Conservation (phyloP, 2,329 filamentous ascomycete genomes). For the Fusarium sp. region DNA sequence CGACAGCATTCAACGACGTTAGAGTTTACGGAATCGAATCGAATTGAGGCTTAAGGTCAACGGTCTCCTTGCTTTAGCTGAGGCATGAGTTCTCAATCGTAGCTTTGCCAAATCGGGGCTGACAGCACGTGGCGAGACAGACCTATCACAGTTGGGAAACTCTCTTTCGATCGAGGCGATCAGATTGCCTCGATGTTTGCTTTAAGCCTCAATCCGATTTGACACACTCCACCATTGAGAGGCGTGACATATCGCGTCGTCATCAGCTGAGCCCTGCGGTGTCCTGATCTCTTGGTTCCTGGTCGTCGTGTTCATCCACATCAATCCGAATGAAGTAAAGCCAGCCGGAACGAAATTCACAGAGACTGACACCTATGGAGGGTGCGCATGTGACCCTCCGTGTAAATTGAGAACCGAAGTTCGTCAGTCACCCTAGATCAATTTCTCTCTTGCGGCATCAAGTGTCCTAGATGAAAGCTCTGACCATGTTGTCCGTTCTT, state of each 20-base stretch:
- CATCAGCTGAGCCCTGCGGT: too few relatives aligned
- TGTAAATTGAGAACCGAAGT: neutral
- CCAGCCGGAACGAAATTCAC: too few relatives aligned
- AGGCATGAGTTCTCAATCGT: too few relatives aligned
- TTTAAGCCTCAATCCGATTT: neutral
- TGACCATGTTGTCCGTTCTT: too few relatives aligned
- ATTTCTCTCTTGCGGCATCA: neutral
- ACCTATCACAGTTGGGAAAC: neutral
- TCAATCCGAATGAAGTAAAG: neutral
- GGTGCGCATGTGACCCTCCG: too few relatives aligned
- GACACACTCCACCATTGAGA: fast-evolving
- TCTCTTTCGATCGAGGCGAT: fast-evolving
- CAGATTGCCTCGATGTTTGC: fast-evolving
- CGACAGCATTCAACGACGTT: neutral
- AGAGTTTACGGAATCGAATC: neutral
- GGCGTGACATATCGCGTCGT: too few relatives aligned
- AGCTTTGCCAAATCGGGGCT: neutral
- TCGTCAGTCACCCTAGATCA: neutral
- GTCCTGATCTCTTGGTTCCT: too few relatives aligned
- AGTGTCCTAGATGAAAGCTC: too few relatives aligned
- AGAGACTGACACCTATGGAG: too few relatives aligned
- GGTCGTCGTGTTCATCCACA: too few relatives aligned
- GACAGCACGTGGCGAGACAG: neutral
- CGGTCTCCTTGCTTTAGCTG: neutral
- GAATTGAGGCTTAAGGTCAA: neutral